Evolutionary conservation across 176 grass and related monocot species (phyloP), one percentile per base, ranked within the genome.

Genomic region (Zoysia pacifica): DNA sequence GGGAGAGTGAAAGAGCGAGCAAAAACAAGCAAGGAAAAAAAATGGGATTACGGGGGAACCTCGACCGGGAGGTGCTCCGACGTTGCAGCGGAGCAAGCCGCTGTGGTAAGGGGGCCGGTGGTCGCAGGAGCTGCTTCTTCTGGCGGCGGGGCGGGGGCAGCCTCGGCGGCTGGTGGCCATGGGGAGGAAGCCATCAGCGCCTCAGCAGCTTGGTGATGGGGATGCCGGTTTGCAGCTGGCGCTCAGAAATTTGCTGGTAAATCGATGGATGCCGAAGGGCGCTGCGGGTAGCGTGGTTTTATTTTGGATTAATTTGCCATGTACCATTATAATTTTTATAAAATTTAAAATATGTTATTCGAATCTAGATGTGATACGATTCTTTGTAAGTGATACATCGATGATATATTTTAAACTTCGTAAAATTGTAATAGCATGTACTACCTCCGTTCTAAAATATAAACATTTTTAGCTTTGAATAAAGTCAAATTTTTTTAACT

Each of bases 151-250:
- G 62, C 5, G 8, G 62, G 72, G 49, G 20, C 19, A 13, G n/a
- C 61, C 43, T 9, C 81, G 41, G 71, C 9, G 81, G 72, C 28
- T 62, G 20, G 49, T 9, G 72, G 62, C 49, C 81, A 75, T 50
- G 62, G 61, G 70, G 61, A 83, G 49, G 71, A 75, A 35, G 81
- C 63, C 81, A 83, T 83, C 62, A 42, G 62, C 52, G 28, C 81
- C 75, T 83, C 62, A 42, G 62, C 52, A 16, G 39, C 47, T 20
- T 46, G 71, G 58, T 59, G 59, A n/a, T 35, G 70, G 56, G 69
- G 68, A 48, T 7, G 67, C 49, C 77, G 65, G 39, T 76, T 42
- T 38, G 74, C 58, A 19, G 58, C 74, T 50, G 76, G 37, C 47
- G 76, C 62, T 20, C 37, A 65, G 60, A 65, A 77, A 41, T 50